Conservation (phyloP, 139 green algal genomes). For the Yamagishiella unicocca region DNA sequence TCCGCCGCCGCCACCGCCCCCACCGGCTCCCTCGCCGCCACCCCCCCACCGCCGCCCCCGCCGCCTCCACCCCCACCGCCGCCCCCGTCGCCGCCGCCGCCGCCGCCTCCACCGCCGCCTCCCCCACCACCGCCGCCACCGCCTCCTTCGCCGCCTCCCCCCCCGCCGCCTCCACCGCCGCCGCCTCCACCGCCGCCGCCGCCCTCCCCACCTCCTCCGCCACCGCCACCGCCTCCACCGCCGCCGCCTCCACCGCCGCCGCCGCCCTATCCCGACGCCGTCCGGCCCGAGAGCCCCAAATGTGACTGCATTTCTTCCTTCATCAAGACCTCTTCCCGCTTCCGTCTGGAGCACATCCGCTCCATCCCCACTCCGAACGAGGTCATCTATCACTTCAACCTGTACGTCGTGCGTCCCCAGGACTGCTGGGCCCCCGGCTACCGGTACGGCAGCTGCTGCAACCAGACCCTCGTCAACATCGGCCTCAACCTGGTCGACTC, state of each 20-base stretch:
- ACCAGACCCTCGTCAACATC: slow-evolving; percentile 42
- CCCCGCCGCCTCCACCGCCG: slow-evolving; percentile 16
- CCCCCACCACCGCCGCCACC: slow-evolving; percentile 6
- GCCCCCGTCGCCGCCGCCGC: background rate
- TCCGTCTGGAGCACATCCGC: slow-evolving; percentile 25
- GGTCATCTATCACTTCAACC: slow-evolving; percentile 29
- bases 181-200: slow-evolving; percentile 5
- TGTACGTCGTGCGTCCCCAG: slow-evolving; percentile 21
- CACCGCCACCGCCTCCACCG: slow-evolving; percentile 1
- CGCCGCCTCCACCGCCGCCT: background rate
- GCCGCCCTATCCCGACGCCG: slow-evolving; percentile 18
- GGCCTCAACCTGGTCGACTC: slow-evolving; percentile 5
- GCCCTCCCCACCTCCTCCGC: background rate
- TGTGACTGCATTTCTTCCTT: slow-evolving; percentile 50
- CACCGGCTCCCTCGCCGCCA: slow-evolving; percentile 10
- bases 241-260: slow-evolving; percentile 28
- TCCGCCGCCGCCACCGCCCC: slow-evolving; percentile 15
- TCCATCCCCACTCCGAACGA: background rate
- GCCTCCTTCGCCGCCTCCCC: slow-evolving; percentile 19
- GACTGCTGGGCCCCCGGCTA: slow-evolving; percentile 27
- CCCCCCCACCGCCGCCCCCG: slow-evolving; percentile 19
- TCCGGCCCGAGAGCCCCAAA: slow-evolving; percentile 19
- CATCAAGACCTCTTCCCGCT: slow-evolving; percentile 34
- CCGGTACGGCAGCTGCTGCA: slow-evolving; percentile 44
- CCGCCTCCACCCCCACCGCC: slow-evolving; percentile 4